Evolutionary conservation across 73 alveolate genomes (phyloP).

Genomic region (Blepharisma stoltei): DNA sequence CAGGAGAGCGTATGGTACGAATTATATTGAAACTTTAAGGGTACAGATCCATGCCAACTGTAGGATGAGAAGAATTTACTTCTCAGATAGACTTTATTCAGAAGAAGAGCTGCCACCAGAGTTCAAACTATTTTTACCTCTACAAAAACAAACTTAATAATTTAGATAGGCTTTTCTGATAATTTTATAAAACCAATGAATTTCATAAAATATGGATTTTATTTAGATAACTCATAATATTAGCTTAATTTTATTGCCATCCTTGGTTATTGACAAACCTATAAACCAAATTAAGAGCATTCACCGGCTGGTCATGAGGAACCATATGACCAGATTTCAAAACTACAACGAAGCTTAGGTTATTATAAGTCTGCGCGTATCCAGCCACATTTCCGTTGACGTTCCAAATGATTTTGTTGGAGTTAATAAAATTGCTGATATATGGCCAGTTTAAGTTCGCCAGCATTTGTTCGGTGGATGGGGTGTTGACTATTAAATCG

Average conservation of each 20-base stretch:
- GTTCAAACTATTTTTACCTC: slow-evolving; percentile 63
- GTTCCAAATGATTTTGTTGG: slow-evolving; percentile 48
- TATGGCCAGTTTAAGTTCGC: slow-evolving; percentile 42
- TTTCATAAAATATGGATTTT: no score
- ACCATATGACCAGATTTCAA: slow-evolving; percentile 86
- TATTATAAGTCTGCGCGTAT: not conserved
- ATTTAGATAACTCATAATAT: no score
- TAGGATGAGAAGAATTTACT: slow-evolving; percentile 73
- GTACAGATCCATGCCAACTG: slow-evolving; percentile 78
- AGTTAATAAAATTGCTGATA: slow-evolving; percentile 31
- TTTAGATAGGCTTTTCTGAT: no score
- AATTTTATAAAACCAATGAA: no score
- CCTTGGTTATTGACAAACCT: slow-evolving; percentile 53
- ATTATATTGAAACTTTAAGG: slow-evolving; percentile 71
- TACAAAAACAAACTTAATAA: slow-evolving; percentile 26
- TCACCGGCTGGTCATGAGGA: slow-evolving; percentile 76
- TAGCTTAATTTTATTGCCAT: not conserved
- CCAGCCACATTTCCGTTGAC: slow-evolving; percentile 11
- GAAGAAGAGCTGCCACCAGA: slow-evolving; percentile 76
- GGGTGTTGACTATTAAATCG: slow-evolving; percentile 65
- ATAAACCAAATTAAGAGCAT: slow-evolving; percentile 53
- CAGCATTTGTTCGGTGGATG: slow-evolving; percentile 60
- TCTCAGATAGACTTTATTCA: slow-evolving; percentile 61
- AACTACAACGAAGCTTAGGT: slow-evolving; percentile 34
- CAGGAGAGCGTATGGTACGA: slow-evolving; percentile 75